phyloP scores from a whole-genome alignment of 257 asterid species.

The Coffea canephora region DNA sequence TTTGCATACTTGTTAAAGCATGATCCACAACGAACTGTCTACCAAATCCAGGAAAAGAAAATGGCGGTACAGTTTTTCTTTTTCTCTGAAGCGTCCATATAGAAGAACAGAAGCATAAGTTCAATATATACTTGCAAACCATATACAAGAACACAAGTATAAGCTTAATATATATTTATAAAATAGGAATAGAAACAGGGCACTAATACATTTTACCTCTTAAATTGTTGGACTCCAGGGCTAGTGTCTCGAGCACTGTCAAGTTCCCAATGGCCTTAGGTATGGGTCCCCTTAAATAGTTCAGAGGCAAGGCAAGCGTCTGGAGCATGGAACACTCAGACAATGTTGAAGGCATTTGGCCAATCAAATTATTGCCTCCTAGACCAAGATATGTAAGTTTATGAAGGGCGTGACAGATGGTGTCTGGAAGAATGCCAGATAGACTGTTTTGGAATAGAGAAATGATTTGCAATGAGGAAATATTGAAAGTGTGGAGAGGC shows the following conservation, averaged over 20 bases:
- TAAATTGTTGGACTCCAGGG: not conserved
- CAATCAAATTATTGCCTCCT: not conserved
- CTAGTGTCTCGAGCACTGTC: not conserved
- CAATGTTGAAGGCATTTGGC: not conserved
- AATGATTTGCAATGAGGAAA: not conserved
- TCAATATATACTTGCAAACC: too few species aligned
- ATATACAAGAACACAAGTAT: too few species aligned
- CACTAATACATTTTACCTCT: not conserved
- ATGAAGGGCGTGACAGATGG: not conserved
- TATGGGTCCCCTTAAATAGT: not conserved
- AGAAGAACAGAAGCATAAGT: too few species aligned
- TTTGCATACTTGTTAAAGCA: too few species aligned
- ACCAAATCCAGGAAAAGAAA: too few species aligned
- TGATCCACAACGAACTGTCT: too few species aligned
- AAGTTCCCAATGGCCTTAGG: conserved; percentile 4
- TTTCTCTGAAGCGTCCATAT: too few species aligned
- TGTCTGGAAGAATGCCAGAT: conserved; percentile 9
- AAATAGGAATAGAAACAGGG: too few species aligned
- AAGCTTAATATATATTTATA: too few species aligned
- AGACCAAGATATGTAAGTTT: not conserved
- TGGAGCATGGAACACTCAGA: not conserved
- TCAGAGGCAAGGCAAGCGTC: not conserved
- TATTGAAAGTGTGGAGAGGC: not conserved
- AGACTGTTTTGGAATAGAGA: not conserved
- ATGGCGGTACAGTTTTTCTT: too few species aligned